A percentile compares a stretch with the other conserved stretches of the same genome.
Conservation (phyloP, 208 protist genomes). For the Leishmania aethiopica region DNA sequence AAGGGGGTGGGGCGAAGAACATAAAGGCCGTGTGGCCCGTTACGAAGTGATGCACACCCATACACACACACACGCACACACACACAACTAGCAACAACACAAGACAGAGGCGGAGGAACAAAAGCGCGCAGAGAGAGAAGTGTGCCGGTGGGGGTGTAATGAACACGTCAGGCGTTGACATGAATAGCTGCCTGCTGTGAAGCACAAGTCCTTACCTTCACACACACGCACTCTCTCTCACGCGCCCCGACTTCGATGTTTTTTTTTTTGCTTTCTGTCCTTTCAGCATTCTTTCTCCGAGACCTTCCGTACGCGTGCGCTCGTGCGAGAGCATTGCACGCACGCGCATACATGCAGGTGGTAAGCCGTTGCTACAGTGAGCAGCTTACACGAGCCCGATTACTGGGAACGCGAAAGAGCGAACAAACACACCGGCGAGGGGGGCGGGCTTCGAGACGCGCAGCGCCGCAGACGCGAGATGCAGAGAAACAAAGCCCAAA, state of each 20-base stretch:
- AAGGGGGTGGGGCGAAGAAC: neutral
- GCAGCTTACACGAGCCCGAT: neutral
- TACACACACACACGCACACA: neutral
- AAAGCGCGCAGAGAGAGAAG: neutral
- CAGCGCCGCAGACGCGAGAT: neutral
- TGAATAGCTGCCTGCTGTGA: neutral
- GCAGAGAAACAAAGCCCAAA: neutral
- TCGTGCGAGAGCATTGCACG: neutral
- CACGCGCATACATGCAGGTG: neutral
- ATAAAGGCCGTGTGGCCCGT: neutral
- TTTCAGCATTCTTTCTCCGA: neutral
- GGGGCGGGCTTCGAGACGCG: neutral
- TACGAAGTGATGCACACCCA: neutral
- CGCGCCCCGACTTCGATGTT: neutral
- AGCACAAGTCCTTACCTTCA: neutral
- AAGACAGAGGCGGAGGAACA: too few relatives aligned
- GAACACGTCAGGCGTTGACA: neutral
- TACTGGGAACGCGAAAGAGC: neutral
- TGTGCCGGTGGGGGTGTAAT: neutral
- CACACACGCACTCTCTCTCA: neutral
- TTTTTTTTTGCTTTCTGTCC: neutral
- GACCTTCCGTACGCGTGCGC: neutral
- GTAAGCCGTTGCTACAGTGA: neutral
- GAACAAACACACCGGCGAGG: neutral
- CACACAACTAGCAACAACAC: neutral